Conservation (phyloP, 805 yeast species). For the Candida nonsorbophila region DNA sequence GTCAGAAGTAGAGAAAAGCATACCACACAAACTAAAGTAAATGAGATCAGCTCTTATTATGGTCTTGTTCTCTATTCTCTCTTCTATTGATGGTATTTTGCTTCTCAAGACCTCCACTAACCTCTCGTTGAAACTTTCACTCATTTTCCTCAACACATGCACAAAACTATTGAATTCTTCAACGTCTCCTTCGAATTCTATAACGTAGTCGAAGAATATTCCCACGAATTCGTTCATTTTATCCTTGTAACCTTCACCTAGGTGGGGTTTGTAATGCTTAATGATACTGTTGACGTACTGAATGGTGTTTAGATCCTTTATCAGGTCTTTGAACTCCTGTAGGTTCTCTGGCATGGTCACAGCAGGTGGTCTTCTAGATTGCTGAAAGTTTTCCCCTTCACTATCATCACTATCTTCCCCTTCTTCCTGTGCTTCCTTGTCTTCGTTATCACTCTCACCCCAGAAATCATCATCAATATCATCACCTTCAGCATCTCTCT, state of each 20-base stretch:
- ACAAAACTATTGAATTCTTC: conserved; percentile 22
- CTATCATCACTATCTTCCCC: conserved; percentile 29
- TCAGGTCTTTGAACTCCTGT: conserved; percentile 23
- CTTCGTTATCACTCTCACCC: conserved; percentile 48
- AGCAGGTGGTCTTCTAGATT: conserved; percentile 7
- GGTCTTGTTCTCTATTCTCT: conserved; percentile 28
- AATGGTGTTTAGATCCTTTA: conserved; percentile 36
- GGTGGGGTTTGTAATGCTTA: conserved; percentile 63
- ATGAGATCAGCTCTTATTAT: conserved; percentile 48
- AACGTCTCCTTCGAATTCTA: conserved; percentile 28
- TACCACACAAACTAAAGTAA: conserved; percentile 67
- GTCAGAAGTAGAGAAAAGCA: conserved; percentile 88
- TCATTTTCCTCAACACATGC: conserved; percentile 48
- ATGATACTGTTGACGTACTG: conserved; percentile 51
- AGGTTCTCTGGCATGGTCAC: conserved; percentile 26
- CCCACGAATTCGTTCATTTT: conserved; percentile 59
- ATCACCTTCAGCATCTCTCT: conserved; percentile 55
- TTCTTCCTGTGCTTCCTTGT: conserved; percentile 25
- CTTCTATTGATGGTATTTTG: conserved; percentile 51
- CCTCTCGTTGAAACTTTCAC: conserved; percentile 60
- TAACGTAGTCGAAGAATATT: conserved; percentile 57
- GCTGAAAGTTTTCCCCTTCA: conserved; percentile 22
- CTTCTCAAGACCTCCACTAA: conserved; percentile 60
- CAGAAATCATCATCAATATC: conserved; percentile 67
- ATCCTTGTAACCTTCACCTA: conserved; percentile 78